Base-by-base conservation (phyloP, 345 rosid species). In the Salix brachista region DNA sequence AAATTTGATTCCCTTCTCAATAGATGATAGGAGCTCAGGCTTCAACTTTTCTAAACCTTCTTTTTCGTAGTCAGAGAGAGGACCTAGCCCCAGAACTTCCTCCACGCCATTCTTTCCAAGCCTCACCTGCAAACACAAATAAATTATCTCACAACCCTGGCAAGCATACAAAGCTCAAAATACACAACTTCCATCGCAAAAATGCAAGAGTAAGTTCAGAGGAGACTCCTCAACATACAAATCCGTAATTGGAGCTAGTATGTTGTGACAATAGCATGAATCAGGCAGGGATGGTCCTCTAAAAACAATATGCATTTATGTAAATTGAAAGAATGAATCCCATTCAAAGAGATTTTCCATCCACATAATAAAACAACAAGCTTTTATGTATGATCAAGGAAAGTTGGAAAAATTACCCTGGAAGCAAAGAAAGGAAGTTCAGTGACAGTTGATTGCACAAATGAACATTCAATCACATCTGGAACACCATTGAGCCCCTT, bases 351-450 rank as follows among this genome's bases (percentile, higher is more conserved):
- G 62, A 58, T 23, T 58, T 58, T 25, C 12, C 62, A 58, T 58
- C 28, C 4, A 58, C 28, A 9, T 58, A 9, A 58, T 58, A 25
- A n/a, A 58, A n/a, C 62, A 56, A 56, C 10, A 26, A 3, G 28
- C 3, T 58, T 23, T 8, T 58, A 23, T 58, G 28, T 58, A n/a
- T 0, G 1, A 64, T 25, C 70, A 64, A 44, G 17, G 50, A 39
- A 72, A 66, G 26, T 21, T 10, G 28, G 11, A 13, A 39, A 44
- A 80, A 84, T 87, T 37, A 89, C 92, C 94, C 86, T 90, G 9
- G 97, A 93, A 65, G 98, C 94, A 80, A 93, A 91, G 88, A 89
- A 93, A 4, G 97, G 95, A 76, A 88, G 88, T 30, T 91, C 95
- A 5, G 97, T 90, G 73, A 93, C 79, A 52, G 78, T 86, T 69